phyloP scores from a whole-genome alignment of 2,329 filamentous ascomycete genomes.

The Phyllachora maydis region DNA sequence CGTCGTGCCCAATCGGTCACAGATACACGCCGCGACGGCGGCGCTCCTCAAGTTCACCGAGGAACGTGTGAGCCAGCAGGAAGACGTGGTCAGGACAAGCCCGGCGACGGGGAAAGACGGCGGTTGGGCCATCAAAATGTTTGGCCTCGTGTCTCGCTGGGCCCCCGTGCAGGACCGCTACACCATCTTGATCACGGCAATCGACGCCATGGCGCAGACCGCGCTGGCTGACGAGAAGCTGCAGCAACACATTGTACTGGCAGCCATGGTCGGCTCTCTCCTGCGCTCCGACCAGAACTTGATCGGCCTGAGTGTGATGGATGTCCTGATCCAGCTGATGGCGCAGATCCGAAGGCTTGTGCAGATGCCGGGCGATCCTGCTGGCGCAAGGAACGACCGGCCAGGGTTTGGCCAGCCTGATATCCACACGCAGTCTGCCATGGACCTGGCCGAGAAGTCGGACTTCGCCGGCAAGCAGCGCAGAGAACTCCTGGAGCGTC shows the following conservation, averaged over 20 bases:
- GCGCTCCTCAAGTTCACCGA: constrained; percentile 58
- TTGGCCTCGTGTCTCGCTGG: constrained; percentile 66
- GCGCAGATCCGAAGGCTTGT: constrained; percentile 65
- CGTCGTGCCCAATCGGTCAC: constrained; percentile 57
- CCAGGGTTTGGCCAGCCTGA: constrained; percentile 9
- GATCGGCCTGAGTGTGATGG: constrained; percentile 91
- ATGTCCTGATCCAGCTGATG: constrained; percentile 69
- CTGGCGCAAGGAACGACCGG: constrained; percentile 8
- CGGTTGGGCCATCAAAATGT: constrained; percentile 68
- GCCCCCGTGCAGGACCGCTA: constrained; percentile 89
- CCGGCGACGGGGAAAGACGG: constrained; percentile 21
- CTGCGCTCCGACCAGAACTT: constrained; percentile 79
- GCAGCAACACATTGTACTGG: constrained; percentile 52
- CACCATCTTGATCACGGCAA: constrained; percentile 62
- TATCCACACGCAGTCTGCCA: constrained; percentile 7
- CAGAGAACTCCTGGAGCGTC: constrained; percentile 42
- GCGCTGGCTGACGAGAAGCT: constrained; percentile 51
- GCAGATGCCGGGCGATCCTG: constrained; percentile 30
- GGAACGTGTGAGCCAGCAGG: constrained; percentile 29
- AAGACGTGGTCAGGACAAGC: constrained; percentile 28
- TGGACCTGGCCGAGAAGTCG: constrained; percentile 13
- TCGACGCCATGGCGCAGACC: constrained; percentile 53
- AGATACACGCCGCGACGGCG: constrained; percentile 58
- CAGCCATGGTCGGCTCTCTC: constrained; percentile 62
- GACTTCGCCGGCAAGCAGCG: constrained; percentile 23